A percentile compares a stretch with the other conserved stretches of the same genome.
These are phyloP conservation scores for Pseudogymnoascus sp. DNA, from an alignment of 2,329 filamentous ascomycete genomes.

Conservation along the genomic window DNA sequence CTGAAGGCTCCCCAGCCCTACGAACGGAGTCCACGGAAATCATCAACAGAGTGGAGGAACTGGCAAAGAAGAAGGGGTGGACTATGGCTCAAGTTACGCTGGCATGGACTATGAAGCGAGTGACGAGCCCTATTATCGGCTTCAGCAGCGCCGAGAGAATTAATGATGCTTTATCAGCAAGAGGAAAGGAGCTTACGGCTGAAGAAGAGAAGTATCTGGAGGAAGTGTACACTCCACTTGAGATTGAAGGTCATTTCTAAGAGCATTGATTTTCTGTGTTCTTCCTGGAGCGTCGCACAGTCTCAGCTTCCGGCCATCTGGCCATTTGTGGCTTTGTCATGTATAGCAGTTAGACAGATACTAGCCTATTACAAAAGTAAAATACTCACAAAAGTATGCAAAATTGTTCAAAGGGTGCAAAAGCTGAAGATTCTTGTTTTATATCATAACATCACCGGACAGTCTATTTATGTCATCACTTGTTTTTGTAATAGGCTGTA, in stretches of 20 bases:
- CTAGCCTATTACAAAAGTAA: not conserved
- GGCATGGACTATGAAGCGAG: conserved; percentile 43
- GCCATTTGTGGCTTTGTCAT: not conserved
- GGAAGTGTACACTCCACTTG: conserved; percentile 43
- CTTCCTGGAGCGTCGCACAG: not conserved
- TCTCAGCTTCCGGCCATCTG: not conserved
- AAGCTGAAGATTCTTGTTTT: not conserved
- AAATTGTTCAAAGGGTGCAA: not conserved
- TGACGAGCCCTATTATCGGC: conserved; percentile 44
- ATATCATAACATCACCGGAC: not conserved
- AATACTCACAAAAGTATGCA: not conserved
- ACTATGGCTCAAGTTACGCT: conserved; percentile 51
- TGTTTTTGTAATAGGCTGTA: not conserved
- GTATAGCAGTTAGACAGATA: not conserved
- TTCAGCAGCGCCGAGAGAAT: conserved; percentile 42
- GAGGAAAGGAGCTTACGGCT: conserved; percentile 34
- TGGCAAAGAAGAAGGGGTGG: conserved; percentile 48
- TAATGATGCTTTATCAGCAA: conserved; percentile 41
- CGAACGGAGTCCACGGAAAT: conserved; percentile 31
- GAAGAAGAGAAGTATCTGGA: conserved; percentile 47
- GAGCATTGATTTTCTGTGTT: not conserved
- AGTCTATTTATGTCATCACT: not conserved
- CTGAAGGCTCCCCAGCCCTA: conserved; percentile 7
- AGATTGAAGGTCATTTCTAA: conserved; percentile 25
- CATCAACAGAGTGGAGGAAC: conserved; percentile 45